phyloP scores from a whole-genome alignment of 2,329 filamentous ascomycete genomes.

The Cytospora paraplurivora region DNA sequence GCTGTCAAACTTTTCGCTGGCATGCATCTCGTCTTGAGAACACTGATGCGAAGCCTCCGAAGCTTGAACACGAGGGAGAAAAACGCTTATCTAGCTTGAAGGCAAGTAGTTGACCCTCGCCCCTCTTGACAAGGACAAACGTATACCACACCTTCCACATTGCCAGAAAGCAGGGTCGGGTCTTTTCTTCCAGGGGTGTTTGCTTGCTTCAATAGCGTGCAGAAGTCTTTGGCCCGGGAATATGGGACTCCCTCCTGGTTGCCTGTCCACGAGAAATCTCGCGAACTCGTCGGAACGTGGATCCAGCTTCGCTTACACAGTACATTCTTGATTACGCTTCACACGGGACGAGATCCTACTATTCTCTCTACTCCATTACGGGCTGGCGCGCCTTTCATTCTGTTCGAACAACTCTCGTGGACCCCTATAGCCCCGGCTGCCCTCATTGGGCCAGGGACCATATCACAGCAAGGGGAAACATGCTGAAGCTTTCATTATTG shows the following conservation, averaged over 20 bases:
- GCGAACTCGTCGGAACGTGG: constrained; percentile 12
- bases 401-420: background rate
- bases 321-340: constrained; percentile 11
- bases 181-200: background rate
- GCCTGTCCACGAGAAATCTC: background rate
- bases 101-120: background rate
- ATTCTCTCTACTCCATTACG: constrained; percentile 2
- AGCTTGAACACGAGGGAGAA: background rate
- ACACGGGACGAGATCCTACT: constrained; percentile 9
- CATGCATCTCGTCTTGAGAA: background rate
- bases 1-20: background rate
- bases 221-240: background rate
- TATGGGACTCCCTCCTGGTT: background rate
- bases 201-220: background rate
- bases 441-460: background rate
- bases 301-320: constrained; percentile 10
- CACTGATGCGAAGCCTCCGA: background rate
- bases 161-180: background rate
- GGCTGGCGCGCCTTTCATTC: background rate
- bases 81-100: background rate
- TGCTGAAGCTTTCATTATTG: background rate
- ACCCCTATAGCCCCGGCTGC: background rate
- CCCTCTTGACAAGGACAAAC: background rate
- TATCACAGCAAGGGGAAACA: background rate
- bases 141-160: background rate